Base-by-base conservation (phyloP, 148 eudicot species). In the Rhododendron vialii region DNA sequence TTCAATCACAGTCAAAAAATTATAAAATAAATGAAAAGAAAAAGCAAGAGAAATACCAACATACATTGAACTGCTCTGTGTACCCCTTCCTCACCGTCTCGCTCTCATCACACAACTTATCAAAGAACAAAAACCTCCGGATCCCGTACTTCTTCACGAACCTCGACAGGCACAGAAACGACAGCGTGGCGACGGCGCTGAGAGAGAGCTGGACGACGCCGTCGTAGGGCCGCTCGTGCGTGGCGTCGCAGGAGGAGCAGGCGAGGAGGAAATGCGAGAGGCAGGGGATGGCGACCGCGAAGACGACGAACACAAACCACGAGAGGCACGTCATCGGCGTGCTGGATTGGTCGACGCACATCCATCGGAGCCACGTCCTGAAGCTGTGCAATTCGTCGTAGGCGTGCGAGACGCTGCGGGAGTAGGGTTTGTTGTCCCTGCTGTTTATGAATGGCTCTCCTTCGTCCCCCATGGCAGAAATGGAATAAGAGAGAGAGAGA, bases 341-440 rank as follows among this genome's bases (percentile, higher is more conserved):
- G 30, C 86, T 81, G 0, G 98, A 95, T 87, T 96, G 99, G 75
- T 96, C 99, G 1, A 95, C 98, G 86, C 98, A 96, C 93, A 96
- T 92, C 90, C 91, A 95, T 8, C 89, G 87, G 4, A 96, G 92
- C 88, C 95, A 96, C 2, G 91, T 79, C 2, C 99, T 88, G 85
- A 95, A 95, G 71, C 90, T 88, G 0, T 86, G 90, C 1, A 96
- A 82, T 75, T 96, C 99, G 83, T 96, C 99, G 38, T 85, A 80
- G 2, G 93, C 92, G 85, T 94, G 89, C 0, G 99, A 96, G 3
- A 86, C 75, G 78, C 81, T 75, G 0, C 99, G 86, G 4, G 83
- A 59, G 83, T 86, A 91, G 14, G 80, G 35, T 55, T 78, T 82
- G 30, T 85, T 86, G 14, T 51, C 55, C 38, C 26, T 83, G 78